Percentiles rank a stretch among this genome's conserved stretches.
Evolutionary conservation across 805 yeast genomes (phyloP).

Genomic region (Ogataea siamensis): DNA sequence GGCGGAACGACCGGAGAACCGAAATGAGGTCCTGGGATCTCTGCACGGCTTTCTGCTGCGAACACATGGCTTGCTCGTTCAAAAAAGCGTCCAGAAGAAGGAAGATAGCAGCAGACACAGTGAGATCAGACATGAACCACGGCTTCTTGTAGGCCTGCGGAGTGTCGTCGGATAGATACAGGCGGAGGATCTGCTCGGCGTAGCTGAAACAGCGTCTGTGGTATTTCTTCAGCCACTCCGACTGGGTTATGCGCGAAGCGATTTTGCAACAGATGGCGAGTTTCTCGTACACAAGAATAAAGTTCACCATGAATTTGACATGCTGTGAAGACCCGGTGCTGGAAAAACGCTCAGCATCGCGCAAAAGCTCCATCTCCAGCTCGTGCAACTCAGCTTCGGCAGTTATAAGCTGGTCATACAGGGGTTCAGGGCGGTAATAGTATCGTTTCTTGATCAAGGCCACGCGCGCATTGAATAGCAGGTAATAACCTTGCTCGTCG

Average conservation of each 20-base stretch:
- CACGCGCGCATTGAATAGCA: not conserved
- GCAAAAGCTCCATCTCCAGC: constrained; percentile 1
- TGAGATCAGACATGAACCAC: constrained; percentile 18
- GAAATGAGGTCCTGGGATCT: constrained; percentile 8
- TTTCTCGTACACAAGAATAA: constrained; percentile 1
- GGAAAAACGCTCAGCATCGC: constrained; percentile 9
- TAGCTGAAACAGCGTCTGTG: constrained; percentile 2
- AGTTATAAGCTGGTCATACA: not conserved
- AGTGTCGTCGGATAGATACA: constrained; percentile 1
- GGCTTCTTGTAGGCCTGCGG: constrained; percentile 16
- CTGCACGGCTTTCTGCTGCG: not conserved
- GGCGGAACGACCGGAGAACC: constrained; percentile 17
- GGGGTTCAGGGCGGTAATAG: not conserved
- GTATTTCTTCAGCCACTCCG: constrained; percentile 20
- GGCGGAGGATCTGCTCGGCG: constrained; percentile 1
- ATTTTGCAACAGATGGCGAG: constrained; percentile 4
- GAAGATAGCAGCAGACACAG: constrained; percentile 23
- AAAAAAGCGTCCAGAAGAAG: constrained; percentile 24
- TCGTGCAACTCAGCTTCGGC: constrained; percentile 2
- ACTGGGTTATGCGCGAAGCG: constrained; percentile 9
- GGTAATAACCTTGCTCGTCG: constrained; percentile 1
- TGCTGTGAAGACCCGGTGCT: not conserved
- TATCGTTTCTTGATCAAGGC: constrained; percentile 1
- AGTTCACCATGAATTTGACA: not conserved
- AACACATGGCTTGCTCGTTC: constrained; percentile 10